Evolutionary conservation across 768 basidiomycete species (phyloP).

Genomic region (Kwoniella bestiolae): DNA sequence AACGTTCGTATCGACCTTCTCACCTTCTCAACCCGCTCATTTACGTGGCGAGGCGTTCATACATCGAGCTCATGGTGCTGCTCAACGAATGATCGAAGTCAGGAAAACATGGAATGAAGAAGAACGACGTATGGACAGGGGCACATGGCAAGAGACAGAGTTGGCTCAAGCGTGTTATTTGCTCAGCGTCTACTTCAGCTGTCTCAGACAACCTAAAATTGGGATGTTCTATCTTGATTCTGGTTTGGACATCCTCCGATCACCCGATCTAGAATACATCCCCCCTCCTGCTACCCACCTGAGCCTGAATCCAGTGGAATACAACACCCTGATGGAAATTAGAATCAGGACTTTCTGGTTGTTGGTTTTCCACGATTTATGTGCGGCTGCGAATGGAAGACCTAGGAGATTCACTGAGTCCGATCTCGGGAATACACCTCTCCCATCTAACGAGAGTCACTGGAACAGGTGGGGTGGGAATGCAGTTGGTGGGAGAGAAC

Average conservation of each 20-base stretch:
- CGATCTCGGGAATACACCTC: conserved; percentile 39
- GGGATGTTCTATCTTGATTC: conserved; percentile 46
- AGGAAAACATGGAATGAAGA: conserved; percentile 33
- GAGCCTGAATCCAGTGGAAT: conserved; percentile 30
- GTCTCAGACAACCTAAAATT: conserved; percentile 32
- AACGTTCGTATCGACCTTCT: conserved; percentile 27
- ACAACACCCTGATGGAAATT: conserved; percentile 43
- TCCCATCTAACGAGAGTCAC: conserved; percentile 47
- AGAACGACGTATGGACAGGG: conserved; percentile 23
- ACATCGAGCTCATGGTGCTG: conserved; percentile 37
- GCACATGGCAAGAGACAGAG: conserved; percentile 55
- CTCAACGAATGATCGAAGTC: conserved; percentile 28
- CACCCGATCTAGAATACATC: conserved; percentile 21
- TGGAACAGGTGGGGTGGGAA: conserved; percentile 49
- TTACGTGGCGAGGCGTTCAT: conserved; percentile 50
- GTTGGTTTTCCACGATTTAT: conserved; percentile 49
- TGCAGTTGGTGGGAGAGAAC: conserved; percentile 27
- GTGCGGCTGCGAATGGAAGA: conserved; percentile 43
- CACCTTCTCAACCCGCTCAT: conserved; percentile 31
- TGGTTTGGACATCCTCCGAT: conserved; percentile 38
- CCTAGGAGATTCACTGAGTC: conserved; percentile 35
- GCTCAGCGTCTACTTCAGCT: conserved; percentile 44
- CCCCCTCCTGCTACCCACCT: conserved; percentile 28
- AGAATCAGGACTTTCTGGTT: conserved; percentile 53
- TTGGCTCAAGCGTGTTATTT: conserved; percentile 45